Base-by-base conservation (phyloP, 345 rosid species). In the Populus tremula region DNA sequence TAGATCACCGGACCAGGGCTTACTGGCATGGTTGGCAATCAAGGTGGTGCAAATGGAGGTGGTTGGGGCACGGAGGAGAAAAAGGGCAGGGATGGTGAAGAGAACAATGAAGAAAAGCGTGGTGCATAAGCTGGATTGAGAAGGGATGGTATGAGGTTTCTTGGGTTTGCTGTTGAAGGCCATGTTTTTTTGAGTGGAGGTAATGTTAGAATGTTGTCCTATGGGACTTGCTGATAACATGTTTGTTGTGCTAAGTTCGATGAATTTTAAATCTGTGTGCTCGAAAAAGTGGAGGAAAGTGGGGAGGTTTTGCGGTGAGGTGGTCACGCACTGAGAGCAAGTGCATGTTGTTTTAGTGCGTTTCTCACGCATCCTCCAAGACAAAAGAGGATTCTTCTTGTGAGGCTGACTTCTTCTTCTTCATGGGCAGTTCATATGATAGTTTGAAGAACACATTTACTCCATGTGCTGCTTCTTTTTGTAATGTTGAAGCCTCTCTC, bases 31-130 rank as follows among this genome's bases (percentile, higher is more conserved):
- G 41, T 21, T 18, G 45, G 65, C 6, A 29, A 78, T 62, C n/a
- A 77, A 59, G 21, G 84, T n/a, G 63, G 79, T 63, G 81, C 81
- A 78, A 4, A 73, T 49, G 69, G 94, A 80, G 77, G 85, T 43
- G 66, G 83, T 74, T 1, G 89, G 50, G n/a, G 84, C 66, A 72
- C 77, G 93, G 80, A 93, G 93, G 87, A 96, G 89, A 73, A 96
- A 93, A 67, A 92, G 90, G 70, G 90, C 87, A 0, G 94, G 98
- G 72, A 93, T 83, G 70, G 96, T 90, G 88, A 95, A 91, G 78
- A 92, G 88, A 67, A 92, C 90, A 21, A 92, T 74, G 90, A 92
- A 96, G 85, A 96, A 90, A 29, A 93, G 87, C 39, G 88, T 81
- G 70, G 88, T 90, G 84, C 90, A 86, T 0, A 90, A 92, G 64